Percentiles rank a stretch among this genome's conserved stretches.
Evolutionary conservation across 129 eudicot species (phyloP).

Genomic region (Centaurea solstitialis): DNA sequence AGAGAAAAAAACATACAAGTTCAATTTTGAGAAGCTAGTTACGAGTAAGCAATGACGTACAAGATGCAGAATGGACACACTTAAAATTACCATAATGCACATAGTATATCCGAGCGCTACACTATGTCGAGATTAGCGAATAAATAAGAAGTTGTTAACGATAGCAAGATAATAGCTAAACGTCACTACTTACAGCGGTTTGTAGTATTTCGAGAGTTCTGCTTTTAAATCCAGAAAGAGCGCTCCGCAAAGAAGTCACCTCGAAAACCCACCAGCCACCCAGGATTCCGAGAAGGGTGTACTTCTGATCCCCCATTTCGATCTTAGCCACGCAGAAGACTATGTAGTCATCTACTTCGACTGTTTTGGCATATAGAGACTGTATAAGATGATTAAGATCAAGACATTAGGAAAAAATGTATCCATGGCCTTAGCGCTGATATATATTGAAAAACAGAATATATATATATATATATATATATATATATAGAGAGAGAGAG

Average conservation of each 20-base stretch:
- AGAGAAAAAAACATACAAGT: too few species aligned
- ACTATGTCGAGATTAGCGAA: neutral
- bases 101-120: slow-evolving; percentile 11
- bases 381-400: slow-evolving; percentile 24
- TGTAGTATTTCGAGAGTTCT: slow-evolving; percentile 29
- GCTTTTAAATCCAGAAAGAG: slow-evolving; percentile 28
- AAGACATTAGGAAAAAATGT: neutral
- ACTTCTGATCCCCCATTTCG: slow-evolving; percentile 45
- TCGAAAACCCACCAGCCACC: slow-evolving; percentile 81
- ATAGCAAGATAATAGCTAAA: slow-evolving; percentile 1
- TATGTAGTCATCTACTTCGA: slow-evolving; percentile 62
- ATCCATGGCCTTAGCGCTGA: neutral
- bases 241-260: slow-evolving; percentile 31
- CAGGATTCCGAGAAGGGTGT: slow-evolving; percentile 55
- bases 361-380: slow-evolving; percentile 55
- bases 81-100: neutral
- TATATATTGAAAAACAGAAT: neutral
- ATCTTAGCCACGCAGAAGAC: slow-evolving; percentile 53
- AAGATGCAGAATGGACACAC: neutral
- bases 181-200: slow-evolving; percentile 34
- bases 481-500: too few species aligned
- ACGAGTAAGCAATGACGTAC: too few species aligned
- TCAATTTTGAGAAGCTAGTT: too few species aligned
- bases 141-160: neutral
- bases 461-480: too few species aligned